Conservation (phyloP, 2,329 filamentous ascomycete species). For the Ilyonectria mors-panacis region DNA sequence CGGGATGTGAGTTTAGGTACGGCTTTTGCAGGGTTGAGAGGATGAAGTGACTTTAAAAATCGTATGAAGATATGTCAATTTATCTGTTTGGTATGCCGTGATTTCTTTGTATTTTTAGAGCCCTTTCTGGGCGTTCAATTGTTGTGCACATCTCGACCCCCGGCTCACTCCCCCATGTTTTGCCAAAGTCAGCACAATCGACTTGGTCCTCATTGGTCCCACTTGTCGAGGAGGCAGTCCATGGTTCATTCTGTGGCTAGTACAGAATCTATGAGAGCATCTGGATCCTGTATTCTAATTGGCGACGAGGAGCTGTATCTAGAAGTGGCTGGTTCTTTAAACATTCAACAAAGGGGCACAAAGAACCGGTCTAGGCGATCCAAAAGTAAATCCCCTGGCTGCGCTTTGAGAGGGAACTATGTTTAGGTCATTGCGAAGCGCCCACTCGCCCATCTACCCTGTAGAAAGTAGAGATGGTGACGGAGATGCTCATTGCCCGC, state of each 20-base stretch:
- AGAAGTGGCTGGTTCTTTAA: background rate
- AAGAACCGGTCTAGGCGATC: too few species aligned
- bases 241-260: background rate
- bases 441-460: too few species aligned
- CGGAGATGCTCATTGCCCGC: too few species aligned
- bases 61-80: accelerated
- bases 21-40: background rate
- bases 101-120: conserved; percentile 11
- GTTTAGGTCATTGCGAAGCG: too few species aligned
- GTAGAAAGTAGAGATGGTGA: too few species aligned
- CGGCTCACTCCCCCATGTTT: conserved; percentile 6
- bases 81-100: background rate
- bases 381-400: too few species aligned
- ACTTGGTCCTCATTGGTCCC: conserved; percentile 41
- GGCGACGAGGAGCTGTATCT: background rate
- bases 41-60: background rate
- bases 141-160: background rate
- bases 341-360: too few species aligned
- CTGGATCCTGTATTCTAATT: background rate
- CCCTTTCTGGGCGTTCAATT: background rate
- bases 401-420: too few species aligned
- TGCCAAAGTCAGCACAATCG: conserved; percentile 44
- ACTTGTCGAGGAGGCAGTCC: background rate
- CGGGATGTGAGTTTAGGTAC: background rate
- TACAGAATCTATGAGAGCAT: background rate